Evolutionary conservation across 1,284 basidiomycete species (phyloP).

Genomic region (Mycosarcoma maydis): DNA sequence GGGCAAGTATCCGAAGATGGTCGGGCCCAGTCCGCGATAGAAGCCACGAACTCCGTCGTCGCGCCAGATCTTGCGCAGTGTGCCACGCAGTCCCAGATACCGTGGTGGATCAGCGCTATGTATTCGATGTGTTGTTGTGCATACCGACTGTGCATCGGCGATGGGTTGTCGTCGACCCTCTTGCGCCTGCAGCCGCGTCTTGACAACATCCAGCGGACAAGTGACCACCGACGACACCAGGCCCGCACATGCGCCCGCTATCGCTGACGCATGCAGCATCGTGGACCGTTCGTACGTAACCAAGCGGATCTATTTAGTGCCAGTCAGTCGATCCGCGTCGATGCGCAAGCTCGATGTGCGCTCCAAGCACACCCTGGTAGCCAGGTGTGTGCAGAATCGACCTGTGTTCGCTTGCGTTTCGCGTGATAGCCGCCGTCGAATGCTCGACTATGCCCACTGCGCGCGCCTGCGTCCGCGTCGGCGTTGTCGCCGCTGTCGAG

Average conservation of each 20-base stretch:
- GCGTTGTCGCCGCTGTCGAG: too few relatives aligned
- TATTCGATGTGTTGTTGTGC: constrained; percentile 6
- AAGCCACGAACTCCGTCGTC: constrained; percentile 63
- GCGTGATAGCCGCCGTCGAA: too few relatives aligned
- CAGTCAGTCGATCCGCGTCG: too few relatives aligned
- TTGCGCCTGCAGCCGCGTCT: constrained; percentile 95
- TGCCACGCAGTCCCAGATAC: constrained; percentile 24
- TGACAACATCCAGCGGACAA: constrained; percentile 96
- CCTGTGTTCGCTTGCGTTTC: too few relatives aligned
- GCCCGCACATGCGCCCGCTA: constrained; percentile 74
- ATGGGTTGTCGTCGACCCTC: constrained; percentile 30
- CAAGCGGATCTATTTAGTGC: too few relatives aligned
- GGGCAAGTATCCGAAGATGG: constrained; percentile 65
- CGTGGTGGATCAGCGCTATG: constrained; percentile 4
- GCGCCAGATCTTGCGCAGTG: constrained; percentile 52
- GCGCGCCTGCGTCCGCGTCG: too few relatives aligned
- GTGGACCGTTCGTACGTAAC: too few relatives aligned
- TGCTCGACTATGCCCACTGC: too few relatives aligned
- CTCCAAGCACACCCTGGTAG: too few relatives aligned
- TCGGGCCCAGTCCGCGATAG: constrained; percentile 64
- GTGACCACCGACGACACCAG: constrained; percentile 92
- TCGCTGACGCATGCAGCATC: constrained; percentile 45
- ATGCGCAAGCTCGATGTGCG: too few relatives aligned
- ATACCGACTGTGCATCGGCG: not conserved
- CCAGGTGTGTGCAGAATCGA: too few relatives aligned